Conservation (phyloP, 2,329 filamentous ascomycete genomes). For the Verticillium albo-atrum region DNA sequence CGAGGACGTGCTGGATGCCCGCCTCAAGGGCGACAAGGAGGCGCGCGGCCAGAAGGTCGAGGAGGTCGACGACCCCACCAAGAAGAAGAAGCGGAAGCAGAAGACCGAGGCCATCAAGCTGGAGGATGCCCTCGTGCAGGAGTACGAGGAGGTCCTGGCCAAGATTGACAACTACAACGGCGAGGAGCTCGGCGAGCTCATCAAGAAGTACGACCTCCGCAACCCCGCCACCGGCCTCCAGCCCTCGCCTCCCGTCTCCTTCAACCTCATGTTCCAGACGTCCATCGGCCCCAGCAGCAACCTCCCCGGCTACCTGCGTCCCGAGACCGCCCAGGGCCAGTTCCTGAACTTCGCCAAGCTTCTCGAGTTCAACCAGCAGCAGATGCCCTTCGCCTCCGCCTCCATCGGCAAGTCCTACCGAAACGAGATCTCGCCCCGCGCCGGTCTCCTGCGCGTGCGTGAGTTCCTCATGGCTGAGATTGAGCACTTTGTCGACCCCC, state of each 20-base stretch:
- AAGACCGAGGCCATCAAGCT: conserved; percentile 76
- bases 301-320: conserved; percentile 77
- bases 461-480: conserved; percentile 99
- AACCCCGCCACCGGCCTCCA: conserved; percentile 77
- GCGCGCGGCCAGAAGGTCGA: conserved; percentile 80
- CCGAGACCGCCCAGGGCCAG: conserved; percentile 96
- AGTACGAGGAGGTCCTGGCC: conserved; percentile 89
- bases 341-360: conserved; percentile 97
- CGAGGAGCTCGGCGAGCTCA: conserved; percentile 78
- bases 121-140: conserved; percentile 77
- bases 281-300: conserved; percentile 90
- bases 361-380: conserved; percentile 89
- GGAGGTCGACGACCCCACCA: conserved; percentile 64
- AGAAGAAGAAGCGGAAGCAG: conserved; percentile 85
- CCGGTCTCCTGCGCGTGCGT: conserved; percentile 86
- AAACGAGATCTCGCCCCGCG: conserved; percentile 93
- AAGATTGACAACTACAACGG: conserved; percentile 95
- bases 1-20: conserved; percentile 83
- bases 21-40: conserved; percentile 87
- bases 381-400: conserved; percentile 95
- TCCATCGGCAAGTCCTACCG: conserved; percentile 97
- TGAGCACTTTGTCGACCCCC: conserved; percentile 94
- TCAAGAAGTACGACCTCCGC: conserved; percentile 85
- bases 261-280: conserved; percentile 99
- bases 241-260: conserved; percentile 76